Conservation (phyloP, 257 asterid genomes). For the Paraleonurus japonicus region DNA sequence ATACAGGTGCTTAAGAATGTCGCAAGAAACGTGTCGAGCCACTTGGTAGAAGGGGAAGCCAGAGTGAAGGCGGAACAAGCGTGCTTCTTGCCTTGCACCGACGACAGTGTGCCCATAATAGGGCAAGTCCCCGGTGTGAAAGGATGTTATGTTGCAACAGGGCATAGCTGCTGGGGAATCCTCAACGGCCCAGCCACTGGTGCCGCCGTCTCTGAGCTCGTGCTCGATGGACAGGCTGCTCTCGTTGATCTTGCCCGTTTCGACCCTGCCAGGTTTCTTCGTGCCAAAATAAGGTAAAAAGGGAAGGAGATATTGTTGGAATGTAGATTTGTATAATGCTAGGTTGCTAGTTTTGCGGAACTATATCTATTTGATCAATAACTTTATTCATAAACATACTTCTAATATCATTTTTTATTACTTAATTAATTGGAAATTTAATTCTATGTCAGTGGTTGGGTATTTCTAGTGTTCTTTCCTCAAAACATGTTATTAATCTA, state of each 20-base stretch:
- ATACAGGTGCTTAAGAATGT: slow-evolving; percentile 61
- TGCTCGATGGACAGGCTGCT: slow-evolving; percentile 54
- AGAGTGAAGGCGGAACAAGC: slow-evolving; percentile 84
- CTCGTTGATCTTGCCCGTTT: slow-evolving; percentile 60
- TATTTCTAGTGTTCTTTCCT: no score
- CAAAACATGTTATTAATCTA: no score
- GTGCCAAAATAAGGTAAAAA: slow-evolving; percentile 10
- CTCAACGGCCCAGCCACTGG: slow-evolving; percentile 96
- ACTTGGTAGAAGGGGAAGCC: slow-evolving; percentile 62
- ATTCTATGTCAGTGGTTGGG: no score
- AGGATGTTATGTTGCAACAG: slow-evolving; percentile 80
- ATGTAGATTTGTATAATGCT: not conserved
- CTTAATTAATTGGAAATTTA: no score
- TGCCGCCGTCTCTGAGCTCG: slow-evolving; percentile 75
- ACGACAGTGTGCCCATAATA: slow-evolving; percentile 69
- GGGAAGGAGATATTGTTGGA: not conserved
- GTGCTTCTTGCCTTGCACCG: slow-evolving; percentile 80
- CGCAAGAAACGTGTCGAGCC: slow-evolving; percentile 74
- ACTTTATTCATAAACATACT: no score
- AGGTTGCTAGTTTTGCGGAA: no score
- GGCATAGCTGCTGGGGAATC: slow-evolving; percentile 97
- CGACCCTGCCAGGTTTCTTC: slow-evolving; percentile 58
- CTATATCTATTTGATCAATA: not conserved
- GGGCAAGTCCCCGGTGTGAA: slow-evolving; percentile 79
- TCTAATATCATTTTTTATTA: no score